These are phyloP conservation scores for Singerocomus rubriflavus DNA, from an alignment of 1,284 basidiomycete species.

Conservation along the genomic window DNA sequence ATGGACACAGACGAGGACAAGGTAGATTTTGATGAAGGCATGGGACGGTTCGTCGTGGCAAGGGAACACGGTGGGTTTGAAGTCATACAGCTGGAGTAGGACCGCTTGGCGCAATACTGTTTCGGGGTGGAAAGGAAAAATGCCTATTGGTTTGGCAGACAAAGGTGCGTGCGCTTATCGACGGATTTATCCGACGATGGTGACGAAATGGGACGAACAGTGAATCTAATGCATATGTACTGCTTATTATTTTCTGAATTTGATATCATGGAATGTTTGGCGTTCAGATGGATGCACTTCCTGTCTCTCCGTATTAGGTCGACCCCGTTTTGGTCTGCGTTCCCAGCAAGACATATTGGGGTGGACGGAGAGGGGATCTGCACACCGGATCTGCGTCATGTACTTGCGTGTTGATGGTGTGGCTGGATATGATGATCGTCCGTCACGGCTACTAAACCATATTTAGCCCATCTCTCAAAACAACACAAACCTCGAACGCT, in stretches of 20 bases:
- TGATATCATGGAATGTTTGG: background rate
- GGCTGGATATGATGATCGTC: background rate
- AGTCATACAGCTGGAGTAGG: constrained; percentile 23
- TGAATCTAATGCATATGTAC: background rate
- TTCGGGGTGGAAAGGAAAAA: background rate
- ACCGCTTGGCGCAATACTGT: background rate
- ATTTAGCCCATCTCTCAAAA: background rate
- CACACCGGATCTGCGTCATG: constrained; percentile 4
- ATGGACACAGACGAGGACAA: constrained; percentile 11
- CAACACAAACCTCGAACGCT: background rate
- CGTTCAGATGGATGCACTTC: background rate
- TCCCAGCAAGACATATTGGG: background rate
- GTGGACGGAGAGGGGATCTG: constrained; percentile 2
- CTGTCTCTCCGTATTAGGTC: background rate
- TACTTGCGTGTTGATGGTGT: too few species aligned
- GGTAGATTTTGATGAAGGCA: constrained; percentile 32
- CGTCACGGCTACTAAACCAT: background rate
- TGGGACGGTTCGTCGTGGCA: constrained; percentile 32
- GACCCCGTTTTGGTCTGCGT: background rate
- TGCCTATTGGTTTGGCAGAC: too few species aligned
- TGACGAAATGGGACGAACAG: background rate
- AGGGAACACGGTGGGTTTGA: constrained; percentile 27
- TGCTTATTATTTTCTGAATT: background rate
- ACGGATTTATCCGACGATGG: background rate
- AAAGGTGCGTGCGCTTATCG: background rate